Evolutionary conservation across 345 rosid genomes (phyloP).

Genomic region (thale cress (Arabidopsis thaliana)): DNA sequence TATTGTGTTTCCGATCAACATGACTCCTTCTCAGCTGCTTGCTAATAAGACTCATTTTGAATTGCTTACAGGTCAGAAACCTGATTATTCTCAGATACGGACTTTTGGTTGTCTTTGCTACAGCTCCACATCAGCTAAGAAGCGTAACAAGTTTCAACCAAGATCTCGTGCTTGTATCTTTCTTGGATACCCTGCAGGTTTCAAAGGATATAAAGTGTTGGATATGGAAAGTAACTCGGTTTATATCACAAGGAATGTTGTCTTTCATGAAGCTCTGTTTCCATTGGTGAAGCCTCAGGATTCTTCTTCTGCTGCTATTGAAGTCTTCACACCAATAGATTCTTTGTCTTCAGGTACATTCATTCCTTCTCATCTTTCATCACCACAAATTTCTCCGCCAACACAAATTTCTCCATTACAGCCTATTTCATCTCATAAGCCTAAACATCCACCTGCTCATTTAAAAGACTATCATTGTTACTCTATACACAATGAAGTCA

Average conservation of each 20-base stretch:
- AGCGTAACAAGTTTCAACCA: background rate
- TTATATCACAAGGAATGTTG: fast-evolving
- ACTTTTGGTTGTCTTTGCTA: background rate
- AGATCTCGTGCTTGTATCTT: fast-evolving
- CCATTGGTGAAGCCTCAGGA: background rate
- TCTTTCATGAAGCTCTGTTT: background rate
- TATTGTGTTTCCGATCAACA: background rate
- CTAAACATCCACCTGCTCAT: too few relatives aligned
- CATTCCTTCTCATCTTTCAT: background rate
- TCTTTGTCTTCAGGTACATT: background rate
- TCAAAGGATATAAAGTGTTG: background rate
- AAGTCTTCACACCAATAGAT: background rate
- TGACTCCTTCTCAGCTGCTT: fast-evolving
- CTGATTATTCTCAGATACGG: fast-evolving
- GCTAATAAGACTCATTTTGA: fast-evolving
- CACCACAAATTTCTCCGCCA: background rate
- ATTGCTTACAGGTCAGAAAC: fast-evolving
- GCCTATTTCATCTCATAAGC: too few relatives aligned
- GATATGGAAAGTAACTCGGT: background rate
- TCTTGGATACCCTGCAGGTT: background rate
- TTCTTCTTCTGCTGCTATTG: fast-evolving
- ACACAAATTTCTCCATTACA: background rate
- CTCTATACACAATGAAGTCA: background rate
- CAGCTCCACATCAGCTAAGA: fast-evolving
- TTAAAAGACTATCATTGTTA: background rate